Conservation (phyloP, 768 basidiomycete species). For the Clitopilus passeckerianus region DNA sequence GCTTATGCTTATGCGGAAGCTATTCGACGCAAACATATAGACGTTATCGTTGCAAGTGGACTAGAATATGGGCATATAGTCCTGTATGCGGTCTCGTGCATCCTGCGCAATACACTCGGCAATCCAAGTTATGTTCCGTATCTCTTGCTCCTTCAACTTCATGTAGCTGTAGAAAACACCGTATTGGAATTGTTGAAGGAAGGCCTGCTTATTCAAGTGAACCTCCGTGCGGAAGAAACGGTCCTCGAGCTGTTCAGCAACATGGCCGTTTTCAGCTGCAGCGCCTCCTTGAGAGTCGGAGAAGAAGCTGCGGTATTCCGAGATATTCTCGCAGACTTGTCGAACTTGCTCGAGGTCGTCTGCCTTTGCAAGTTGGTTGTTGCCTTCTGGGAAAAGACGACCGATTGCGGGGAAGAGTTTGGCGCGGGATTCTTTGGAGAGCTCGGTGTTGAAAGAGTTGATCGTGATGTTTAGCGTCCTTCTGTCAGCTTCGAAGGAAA, state of each 20-base stretch:
- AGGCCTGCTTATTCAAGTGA: constrained; percentile 88
- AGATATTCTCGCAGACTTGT: constrained; percentile 77
- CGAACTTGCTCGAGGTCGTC: constrained; percentile 96
- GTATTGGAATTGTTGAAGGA: constrained; percentile 95
- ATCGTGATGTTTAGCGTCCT: constrained; percentile 98
- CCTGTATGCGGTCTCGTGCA: constrained; percentile 91
- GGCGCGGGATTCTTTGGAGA: constrained; percentile 92
- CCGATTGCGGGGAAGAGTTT: constrained; percentile 93
- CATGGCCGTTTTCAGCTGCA: constrained; percentile 30
- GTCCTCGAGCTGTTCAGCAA: constrained; percentile 78
- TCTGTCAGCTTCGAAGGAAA: constrained; percentile 95
- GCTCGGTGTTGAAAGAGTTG: constrained; percentile 96
- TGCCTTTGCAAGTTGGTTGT: constrained; percentile 88
- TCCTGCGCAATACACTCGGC: constrained; percentile 98
- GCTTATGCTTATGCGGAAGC: constrained; percentile 1
- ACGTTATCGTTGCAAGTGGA: constrained; percentile 2
- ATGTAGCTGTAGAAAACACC: constrained; percentile 91
- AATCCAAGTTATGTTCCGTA: constrained; percentile 87
- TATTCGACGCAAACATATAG: background rate
- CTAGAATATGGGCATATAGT: constrained; percentile 90
- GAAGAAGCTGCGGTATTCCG: constrained; percentile 92
- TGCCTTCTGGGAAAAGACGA: constrained; percentile 91
- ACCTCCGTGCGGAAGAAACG: constrained; percentile 94
- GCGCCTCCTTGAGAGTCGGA: constrained; percentile 27
- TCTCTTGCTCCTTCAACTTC: constrained; percentile 89